A percentile compares a stretch with the other conserved stretches of the same genome.
Conservation (phyloP, 2,329 filamentous ascomycete genomes). For the Diaporthe vexans region DNA sequence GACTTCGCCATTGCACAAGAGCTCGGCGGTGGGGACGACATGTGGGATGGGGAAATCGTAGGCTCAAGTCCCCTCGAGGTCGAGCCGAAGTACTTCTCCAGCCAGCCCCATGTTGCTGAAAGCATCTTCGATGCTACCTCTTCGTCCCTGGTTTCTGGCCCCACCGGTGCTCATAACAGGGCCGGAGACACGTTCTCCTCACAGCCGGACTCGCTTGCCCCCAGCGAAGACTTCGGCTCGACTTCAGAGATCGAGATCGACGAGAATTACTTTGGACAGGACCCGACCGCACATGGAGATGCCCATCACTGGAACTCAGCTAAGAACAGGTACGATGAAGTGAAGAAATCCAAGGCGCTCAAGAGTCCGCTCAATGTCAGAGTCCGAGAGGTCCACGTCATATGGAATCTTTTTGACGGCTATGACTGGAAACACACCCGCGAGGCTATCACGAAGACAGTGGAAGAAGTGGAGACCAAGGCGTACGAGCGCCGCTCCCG, state of each 20-base stretch:
- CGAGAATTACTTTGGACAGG: conserved; percentile 81
- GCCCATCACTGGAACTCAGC: conserved; percentile 86
- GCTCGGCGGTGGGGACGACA: conserved; percentile 58
- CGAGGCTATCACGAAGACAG: conserved; percentile 87
- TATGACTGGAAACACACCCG: conserved; percentile 96
- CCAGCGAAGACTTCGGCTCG: conserved; percentile 30
- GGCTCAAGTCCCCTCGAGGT: conserved; percentile 52
- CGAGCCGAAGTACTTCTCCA: conserved; percentile 44
- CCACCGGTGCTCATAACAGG: conserved; percentile 56
- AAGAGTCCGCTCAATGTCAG: conserved; percentile 82
- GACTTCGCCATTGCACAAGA: conserved; percentile 71
- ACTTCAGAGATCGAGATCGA: conserved; percentile 64
- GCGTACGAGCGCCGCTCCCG: conserved; percentile 80
- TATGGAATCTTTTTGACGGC: conserved; percentile 98
- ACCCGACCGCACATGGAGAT: conserved; percentile 72
- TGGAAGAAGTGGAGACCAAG: conserved; percentile 87
- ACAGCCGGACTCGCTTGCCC: conserved; percentile 20
- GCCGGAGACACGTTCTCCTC: conserved; percentile 32
- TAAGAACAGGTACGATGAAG: conserved; percentile 79
- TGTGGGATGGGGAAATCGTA: conserved; percentile 52
- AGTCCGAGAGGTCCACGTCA: conserved; percentile 89
- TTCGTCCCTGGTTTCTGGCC: conserved; percentile 55
- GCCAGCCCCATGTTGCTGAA: conserved; percentile 57
- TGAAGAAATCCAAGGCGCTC: conserved; percentile 71
- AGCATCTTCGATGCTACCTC: conserved; percentile 62